Evolutionary conservation across 768 basidiomycete genomes (phyloP), one percentile per base, ranked within the genome.

Genomic region (Podaxis pistillaris): DNA sequence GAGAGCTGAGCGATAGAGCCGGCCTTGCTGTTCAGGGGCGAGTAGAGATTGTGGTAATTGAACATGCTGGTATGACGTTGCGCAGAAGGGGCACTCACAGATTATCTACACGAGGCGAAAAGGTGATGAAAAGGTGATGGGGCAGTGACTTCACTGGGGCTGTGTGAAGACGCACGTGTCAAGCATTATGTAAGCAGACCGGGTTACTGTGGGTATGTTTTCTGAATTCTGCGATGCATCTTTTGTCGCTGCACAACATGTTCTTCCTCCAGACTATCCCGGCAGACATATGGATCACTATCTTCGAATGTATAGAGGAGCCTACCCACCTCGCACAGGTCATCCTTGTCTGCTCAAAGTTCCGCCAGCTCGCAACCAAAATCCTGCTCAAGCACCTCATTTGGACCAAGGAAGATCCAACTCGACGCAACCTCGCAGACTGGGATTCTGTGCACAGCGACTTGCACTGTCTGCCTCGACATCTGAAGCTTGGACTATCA

Each of bases 231-330:
- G 44, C 53, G 53, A 55, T 55, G 60, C 33, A 38, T 51, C 49
- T 11, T 51, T 15, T 62, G 58, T 38, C 58, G 60, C 19, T 62
- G 47, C 13, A 55, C 62, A 56, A 59, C 64, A 57, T 62, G 60
- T 54, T 57, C 54, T 56, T 50, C 50, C 59, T 68, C 38, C 60
- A 65, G 36, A 49, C 61, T 12, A 68, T 74, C 9, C 68, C 70
- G 3, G 73, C 72, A 53, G 73, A 74, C 56, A 64, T 74, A n/a
- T 74, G 72, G 71, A 70, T 74, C 13, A 67, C 68, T 24, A 65
- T 74, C 13, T 74, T 74, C 56, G 71, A 73, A 51, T 56, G 67
- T 11, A 56, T 72, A 12, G 49, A 63, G 0, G 64, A 65, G 1
- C 70, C 73, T 2, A 38, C 65, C 0, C 60, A 68, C 3, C 68